Conservation (phyloP, 805 yeast genomes). For the Saccharomyces jurei region DNA sequence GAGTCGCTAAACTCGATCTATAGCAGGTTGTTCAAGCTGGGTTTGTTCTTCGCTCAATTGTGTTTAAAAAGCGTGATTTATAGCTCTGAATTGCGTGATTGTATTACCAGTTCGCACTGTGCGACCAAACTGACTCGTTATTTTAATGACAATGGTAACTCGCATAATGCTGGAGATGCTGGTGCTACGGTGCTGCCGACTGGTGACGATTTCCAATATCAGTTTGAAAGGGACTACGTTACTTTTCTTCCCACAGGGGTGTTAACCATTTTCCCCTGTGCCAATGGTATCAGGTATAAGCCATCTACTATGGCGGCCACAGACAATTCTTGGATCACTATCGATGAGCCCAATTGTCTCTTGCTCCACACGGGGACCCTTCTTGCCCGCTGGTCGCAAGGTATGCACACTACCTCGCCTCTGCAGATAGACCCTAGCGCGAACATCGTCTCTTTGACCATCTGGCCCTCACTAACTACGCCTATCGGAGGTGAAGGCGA, state of each 20-base stretch:
- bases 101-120: slow-evolving; percentile 3
- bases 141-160: slow-evolving; percentile 1
- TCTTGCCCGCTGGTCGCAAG: slow-evolving; percentile 15
- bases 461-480: slow-evolving; percentile 17
- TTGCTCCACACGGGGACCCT: slow-evolving; percentile 24
- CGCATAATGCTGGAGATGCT: background rate
- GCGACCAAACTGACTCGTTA: slow-evolving; percentile 19
- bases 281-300: slow-evolving; percentile 19
- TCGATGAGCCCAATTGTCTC: slow-evolving; percentile 23
- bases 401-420: slow-evolving; percentile 19
- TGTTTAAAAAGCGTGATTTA: slow-evolving; percentile 14
- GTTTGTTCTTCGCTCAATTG: slow-evolving; percentile 15
- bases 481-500: slow-evolving; percentile 1
- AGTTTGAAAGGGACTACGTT: slow-evolving; percentile 11
- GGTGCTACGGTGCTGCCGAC: slow-evolving; percentile 3
- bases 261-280: slow-evolving; percentile 22
- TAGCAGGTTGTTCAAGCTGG: slow-evolving; percentile 17
- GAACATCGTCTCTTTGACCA: slow-evolving; percentile 15
- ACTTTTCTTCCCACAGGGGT: slow-evolving; percentile 18
- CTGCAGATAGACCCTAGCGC: slow-evolving; percentile 14
- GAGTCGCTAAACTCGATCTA: slow-evolving; percentile 11
- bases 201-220: slow-evolving; percentile 16
- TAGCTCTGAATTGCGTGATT: background rate
- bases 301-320: slow-evolving; percentile 18
- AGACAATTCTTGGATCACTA: slow-evolving; percentile 21